Percentiles rank a stretch among this genome's conserved stretches.
Evolutionary conservation across 2,329 filamentous ascomycete species (phyloP).

Genomic region (Aureobasidium melanogenum): DNA sequence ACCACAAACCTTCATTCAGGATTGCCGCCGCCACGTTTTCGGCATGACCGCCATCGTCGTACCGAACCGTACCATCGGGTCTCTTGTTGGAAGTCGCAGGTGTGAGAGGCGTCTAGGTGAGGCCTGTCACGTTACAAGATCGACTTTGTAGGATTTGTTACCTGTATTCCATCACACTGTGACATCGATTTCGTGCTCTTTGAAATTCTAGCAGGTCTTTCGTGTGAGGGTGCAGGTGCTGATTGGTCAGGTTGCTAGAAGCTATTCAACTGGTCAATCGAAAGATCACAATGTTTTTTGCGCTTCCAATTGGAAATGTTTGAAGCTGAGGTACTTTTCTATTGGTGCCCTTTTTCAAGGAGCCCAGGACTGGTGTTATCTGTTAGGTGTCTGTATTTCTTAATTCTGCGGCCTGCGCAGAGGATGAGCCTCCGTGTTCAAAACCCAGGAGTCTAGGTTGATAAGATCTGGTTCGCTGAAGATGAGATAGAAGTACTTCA

Average conservation of each 20-base stretch:
- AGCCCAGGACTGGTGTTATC: neutral
- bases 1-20: neutral
- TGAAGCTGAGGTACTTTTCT: neutral
- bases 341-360: neutral
- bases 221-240: neutral
- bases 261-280: neutral
- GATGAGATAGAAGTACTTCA: constrained; percentile 59
- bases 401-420: constrained; percentile 4
- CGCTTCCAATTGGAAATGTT: neutral
- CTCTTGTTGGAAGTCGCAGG: neutral
- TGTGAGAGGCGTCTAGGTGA: neutral
- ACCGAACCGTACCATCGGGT: neutral
- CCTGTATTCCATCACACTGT: neutral
- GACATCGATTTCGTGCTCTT: neutral
- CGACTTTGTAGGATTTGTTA: neutral
- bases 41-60: neutral
- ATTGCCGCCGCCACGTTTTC: neutral
- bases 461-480: constrained; percentile 52
- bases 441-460: constrained; percentile 43
- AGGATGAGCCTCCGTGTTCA: constrained; percentile 11
- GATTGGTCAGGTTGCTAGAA: neutral
- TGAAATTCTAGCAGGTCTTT: neutral
- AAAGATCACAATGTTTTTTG: neutral
- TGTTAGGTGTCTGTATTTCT: neutral
- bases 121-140: neutral